Evolutionary conservation across 1,284 basidiomycete species (phyloP), one percentile per base, ranked within the genome.

Genomic region (Xerocomus minutiporus): DNA sequence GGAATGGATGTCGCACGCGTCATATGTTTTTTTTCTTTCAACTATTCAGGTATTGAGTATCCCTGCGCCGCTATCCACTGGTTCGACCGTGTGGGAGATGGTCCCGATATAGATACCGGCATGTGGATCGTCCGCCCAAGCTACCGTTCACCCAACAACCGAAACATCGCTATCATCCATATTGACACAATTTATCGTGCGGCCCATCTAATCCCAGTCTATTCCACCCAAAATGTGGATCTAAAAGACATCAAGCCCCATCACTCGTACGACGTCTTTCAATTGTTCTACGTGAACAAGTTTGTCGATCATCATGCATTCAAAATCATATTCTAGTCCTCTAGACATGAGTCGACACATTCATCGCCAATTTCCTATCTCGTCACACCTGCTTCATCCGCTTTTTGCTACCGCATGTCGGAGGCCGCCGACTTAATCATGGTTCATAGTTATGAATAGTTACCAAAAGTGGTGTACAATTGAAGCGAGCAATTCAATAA

Each of bases 161-260:
- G 15, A 17, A 36, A 36, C 13, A 13, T 36, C 1, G 13, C 35
- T 17, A 17, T 36, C 15, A 36, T 36, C 13, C 35, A 36, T n/a
- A 8, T 13, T 12, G 35, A 36, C 15, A 36, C 35, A 36, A 36
- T 36, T 6, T 36, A 36, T 36, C 35, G n/a, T n/a, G n/a, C 35
- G 1, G 35, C 35, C 13, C 35, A 36, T 13, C 35, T 36, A 11
- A 63, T 50, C 59, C 59, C 6, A 41, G 36, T 39, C 8, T 39
- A 5, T 9, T 17, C 3, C 15, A 15, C 6, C 20, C 36, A 39
- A 8, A 20, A 39, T 8, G 8, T 36, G 17, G 17, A 39, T 15
- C 17, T 20, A 7, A 9, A 39, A 7, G 20, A 39, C 17, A 17
- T 9, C 5, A 17, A 20, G 17, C 36, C 17, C 36, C n/a, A 11